phyloP scores from a whole-genome alignment of 2,329 filamentous ascomycete genomes.

The Cladosporium oxysporum region DNA sequence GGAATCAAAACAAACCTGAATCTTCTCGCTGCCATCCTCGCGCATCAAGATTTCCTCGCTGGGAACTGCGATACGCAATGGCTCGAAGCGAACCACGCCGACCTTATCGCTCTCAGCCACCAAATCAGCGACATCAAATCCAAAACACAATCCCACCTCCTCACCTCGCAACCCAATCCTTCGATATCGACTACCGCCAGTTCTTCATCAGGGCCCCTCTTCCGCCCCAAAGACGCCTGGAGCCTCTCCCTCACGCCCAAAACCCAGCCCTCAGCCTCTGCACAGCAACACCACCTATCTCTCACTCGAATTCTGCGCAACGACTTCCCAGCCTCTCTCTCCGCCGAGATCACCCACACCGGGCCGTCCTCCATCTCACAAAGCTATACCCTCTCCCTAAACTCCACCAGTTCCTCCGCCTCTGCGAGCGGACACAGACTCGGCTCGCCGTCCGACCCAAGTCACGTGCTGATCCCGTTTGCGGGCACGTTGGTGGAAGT shows the following conservation, averaged over 20 bases:
- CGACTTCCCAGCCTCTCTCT: constrained; percentile 59
- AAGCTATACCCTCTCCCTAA: constrained; percentile 46
- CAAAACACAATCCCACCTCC: constrained; percentile 24
- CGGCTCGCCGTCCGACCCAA: constrained; percentile 52
- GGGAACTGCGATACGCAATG: constrained; percentile 58
- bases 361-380: constrained; percentile 37
- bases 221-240: constrained; percentile 31
- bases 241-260: constrained; percentile 24
- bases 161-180: constrained; percentile 24
- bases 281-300: constrained; percentile 51
- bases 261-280: neutral
- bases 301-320: constrained; percentile 58
- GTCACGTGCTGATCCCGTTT: constrained; percentile 59
- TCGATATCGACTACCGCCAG: constrained; percentile 32
- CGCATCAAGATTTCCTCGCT: constrained; percentile 51
- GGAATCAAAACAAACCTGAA: constrained; percentile 62
- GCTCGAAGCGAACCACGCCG: constrained; percentile 54
- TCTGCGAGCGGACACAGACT: constrained; percentile 44
- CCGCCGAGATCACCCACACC: constrained; percentile 56
- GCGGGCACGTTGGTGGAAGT: constrained; percentile 62
- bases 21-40: constrained; percentile 56
- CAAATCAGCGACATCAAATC: constrained; percentile 17
- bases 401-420: constrained; percentile 47
- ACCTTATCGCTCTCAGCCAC: constrained; percentile 38
- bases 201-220: constrained; percentile 20